Evolutionary conservation across 345 rosid genomes (phyloP), one percentile per base, ranked within the genome.

Genomic region (Lepidium aucheri): DNA sequence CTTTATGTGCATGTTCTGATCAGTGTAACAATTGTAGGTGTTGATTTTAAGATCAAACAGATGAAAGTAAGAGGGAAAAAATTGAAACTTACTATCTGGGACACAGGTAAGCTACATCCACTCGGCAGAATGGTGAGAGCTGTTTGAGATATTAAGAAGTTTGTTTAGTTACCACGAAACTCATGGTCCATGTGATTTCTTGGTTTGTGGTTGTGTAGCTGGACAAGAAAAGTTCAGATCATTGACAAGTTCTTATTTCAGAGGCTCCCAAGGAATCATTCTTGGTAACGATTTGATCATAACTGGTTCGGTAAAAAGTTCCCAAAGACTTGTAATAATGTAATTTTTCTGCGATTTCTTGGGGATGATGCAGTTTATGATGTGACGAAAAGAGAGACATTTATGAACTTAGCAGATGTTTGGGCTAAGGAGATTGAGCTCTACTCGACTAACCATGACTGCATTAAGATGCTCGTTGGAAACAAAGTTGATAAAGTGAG

Each of bases 141-240:
- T 2, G 35, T 36, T 47, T 7, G 20, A 55, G 70, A 36, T 9
- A 3, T 45, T 63, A 6, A 4, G 1, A 9, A 46, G 11, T 55
- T 34, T 72, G 12, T 39, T 16, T 22, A 32, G 13, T 7, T 34
- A 34, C 49, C 38, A 42, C 22, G 32, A 63, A 12, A 20, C 43
- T 73, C 4, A 61, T 45, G 36, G n/a, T 44, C 28, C n/a, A 9
- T 33, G 6, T 55, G 52, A 16, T 52, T 60, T 67, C 26, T 36
- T 67, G 65, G 28, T 54, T 51, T 53, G 53, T 47, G 17, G 1
- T 8, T 76, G 51, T 84, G 79, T 78, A 94, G 99, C 97, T 75
- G 99, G 99, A 50, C 99, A 90, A 76, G 99, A 94, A 72, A 85
- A 95, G 60, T 94, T 94, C 67, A 94, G 99, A 55, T 78, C 84